These are phyloP conservation scores for Marasmius fiardii DNA, from an alignment of 1,284 basidiomycete genomes.

Conservation along the genomic window DNA sequence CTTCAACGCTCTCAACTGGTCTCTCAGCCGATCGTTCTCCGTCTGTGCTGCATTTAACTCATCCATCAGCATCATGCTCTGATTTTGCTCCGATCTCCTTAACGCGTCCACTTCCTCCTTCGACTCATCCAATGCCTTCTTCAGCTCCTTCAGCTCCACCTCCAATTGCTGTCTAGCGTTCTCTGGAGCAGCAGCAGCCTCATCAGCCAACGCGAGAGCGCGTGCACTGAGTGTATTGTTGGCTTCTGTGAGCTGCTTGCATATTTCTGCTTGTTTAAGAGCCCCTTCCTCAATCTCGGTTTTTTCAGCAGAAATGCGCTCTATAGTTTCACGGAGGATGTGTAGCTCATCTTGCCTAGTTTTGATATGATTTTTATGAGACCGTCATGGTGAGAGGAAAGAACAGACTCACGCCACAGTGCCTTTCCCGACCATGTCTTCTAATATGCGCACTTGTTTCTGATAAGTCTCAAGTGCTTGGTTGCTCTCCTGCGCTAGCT, in stretches of 20 bases:
- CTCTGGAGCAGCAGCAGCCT: constrained; percentile 62
- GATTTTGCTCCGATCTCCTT: constrained; percentile 62
- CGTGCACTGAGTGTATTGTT: constrained; percentile 75
- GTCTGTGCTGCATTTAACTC: constrained; percentile 77
- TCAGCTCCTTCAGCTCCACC: constrained; percentile 38
- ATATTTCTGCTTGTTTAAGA: constrained; percentile 68
- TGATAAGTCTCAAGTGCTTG: constrained; percentile 82
- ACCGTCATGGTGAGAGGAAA: constrained; percentile 25
- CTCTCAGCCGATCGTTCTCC: constrained; percentile 66
- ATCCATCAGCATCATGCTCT: constrained; percentile 70
- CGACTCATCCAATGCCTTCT: constrained; percentile 40
- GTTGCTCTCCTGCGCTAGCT: constrained; percentile 80
- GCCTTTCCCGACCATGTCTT: constrained; percentile 58
- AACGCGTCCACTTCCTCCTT: constrained; percentile 56
- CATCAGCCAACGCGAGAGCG: constrained; percentile 71
- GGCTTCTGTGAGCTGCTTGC: constrained; percentile 67
- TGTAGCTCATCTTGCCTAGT: constrained; percentile 69
- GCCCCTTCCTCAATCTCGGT: constrained; percentile 66
- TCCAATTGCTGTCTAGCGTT: constrained; percentile 57
- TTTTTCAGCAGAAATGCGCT: constrained; percentile 60
- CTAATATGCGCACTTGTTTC: constrained; percentile 76
- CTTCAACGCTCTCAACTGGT: constrained; percentile 63
- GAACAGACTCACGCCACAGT: constrained; percentile 53
- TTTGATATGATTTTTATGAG: not conserved
- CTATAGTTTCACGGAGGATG: constrained; percentile 57